These are phyloP conservation scores for Mallotus repandus DNA, from an alignment of 441 rosid species.

Conservation along the genomic window DNA sequence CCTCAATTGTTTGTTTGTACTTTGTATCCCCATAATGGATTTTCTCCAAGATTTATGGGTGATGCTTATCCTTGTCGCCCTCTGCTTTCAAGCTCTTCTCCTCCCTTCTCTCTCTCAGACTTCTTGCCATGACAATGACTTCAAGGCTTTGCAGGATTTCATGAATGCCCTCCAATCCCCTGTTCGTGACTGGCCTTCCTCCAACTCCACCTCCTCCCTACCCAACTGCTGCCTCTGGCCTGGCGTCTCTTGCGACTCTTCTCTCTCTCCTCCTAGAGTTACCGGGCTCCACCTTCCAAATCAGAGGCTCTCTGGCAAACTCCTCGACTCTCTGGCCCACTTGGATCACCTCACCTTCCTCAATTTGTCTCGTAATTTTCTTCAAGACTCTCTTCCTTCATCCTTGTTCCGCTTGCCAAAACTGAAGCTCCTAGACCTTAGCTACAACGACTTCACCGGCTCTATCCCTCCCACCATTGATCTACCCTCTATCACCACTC, in stretches of 20 bases:
- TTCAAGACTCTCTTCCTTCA: constrained; percentile 43
- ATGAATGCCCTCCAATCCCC: constrained; percentile 34
- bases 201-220: background rate
- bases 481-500: constrained; percentile 41
- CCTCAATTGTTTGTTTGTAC: too few species aligned
- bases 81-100: constrained; percentile 29
- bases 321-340: constrained; percentile 27
- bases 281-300: constrained; percentile 41
- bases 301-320: constrained; percentile 32
- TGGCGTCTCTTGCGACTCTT: constrained; percentile 55
- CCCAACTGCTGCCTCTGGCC: constrained; percentile 59
- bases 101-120: constrained; percentile 43
- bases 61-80: constrained; percentile 28
- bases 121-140: constrained; percentile 52
- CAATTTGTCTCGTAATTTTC: constrained; percentile 46
- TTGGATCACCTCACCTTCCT: constrained; percentile 38
- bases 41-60: constrained; percentile 31
- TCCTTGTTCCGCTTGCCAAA: constrained; percentile 44
- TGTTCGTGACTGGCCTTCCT: constrained; percentile 42
- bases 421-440: constrained; percentile 54
- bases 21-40: constrained; percentile 30
- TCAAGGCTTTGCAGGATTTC: constrained; percentile 49
- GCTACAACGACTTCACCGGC: constrained; percentile 50
- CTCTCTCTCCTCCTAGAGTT: constrained; percentile 34
- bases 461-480: constrained; percentile 37